Conservation (phyloP, 139 green algal genomes). For the Tetraselmis striata region DNA sequence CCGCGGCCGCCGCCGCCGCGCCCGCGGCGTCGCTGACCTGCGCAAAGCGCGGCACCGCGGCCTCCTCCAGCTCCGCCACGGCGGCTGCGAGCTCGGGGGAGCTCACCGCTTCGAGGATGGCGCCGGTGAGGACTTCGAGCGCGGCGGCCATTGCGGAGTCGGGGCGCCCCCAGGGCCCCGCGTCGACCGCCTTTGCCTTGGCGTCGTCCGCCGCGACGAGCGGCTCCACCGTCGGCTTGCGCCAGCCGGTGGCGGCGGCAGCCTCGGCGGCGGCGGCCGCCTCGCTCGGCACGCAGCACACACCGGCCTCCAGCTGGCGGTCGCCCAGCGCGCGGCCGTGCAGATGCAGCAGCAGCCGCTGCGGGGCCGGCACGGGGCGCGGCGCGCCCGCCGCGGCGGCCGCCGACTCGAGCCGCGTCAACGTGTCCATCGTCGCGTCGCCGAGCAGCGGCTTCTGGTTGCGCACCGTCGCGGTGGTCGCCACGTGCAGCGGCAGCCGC, state of each 20-base stretch:
- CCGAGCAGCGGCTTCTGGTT: constrained; percentile 13
- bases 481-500: constrained; percentile 29
- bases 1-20: neutral
- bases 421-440: constrained; percentile 8
- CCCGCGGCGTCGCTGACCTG: constrained; percentile 1
- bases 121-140: neutral
- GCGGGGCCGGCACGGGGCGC: neutral
- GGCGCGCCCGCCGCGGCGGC: too few species aligned
- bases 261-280: neutral
- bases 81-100: neutral
- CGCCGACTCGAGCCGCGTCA: neutral
- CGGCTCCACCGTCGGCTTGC: neutral
- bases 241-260: neutral
- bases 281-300: neutral
- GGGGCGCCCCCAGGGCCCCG: neutral
- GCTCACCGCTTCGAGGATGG: neutral
- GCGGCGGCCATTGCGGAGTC: neutral
- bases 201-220: neutral
- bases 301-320: neutral
- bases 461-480: constrained; percentile 19
- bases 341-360: neutral
- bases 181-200: neutral
- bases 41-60: neutral
- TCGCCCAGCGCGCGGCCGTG: neutral
- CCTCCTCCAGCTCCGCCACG: neutral